Base-by-base conservation (phyloP, 192 early-diverging fungal genomes). In the Irineochytrium annulatum region DNA sequence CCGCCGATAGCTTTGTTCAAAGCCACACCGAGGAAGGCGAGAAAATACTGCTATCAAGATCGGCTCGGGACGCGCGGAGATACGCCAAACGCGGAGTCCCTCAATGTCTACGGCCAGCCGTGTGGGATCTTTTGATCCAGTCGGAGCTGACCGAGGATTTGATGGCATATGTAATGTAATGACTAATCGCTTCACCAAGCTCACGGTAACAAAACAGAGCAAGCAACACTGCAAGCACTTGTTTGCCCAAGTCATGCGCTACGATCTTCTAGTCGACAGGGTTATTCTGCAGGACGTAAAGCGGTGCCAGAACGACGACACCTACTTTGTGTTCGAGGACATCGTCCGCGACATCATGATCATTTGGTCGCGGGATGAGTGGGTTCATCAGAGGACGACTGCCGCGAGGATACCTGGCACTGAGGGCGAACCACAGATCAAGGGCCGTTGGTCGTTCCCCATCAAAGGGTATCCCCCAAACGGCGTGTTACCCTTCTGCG, bases 241-340 rank as follows among this genome's bases (percentile, higher is more conserved):
- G 30, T 73, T 65, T 52, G 52, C 60, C 5, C 43, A 57, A 30
- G 35, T 82, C 3, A 49, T 66, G 14, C 43, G 35, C 26, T 61
- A 72, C 62, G 74, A 75, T 27, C 64, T 81, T 14, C 43, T 82
- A 14, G 44, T 71, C 20, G 81, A 83, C 57, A 55, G 62, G 30
- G 37, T 83, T 26, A 26, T 83, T 26, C 66, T 66, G 5, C 27
- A 27, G 0, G 81, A 83, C 63, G 67, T 57, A n/a, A 63, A 69
- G 34, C 72, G 69, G 19, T 75, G 67, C 52, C 72, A 68, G 35
- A 80, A 77, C 34, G 81, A 83, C 53, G 81, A 83, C 59, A 54
- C 62, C 0, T 82, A 68, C 52, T 83, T 83, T 70, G 76, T 83
- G 1, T 83, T 83, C 71, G 81, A 83, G 54, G 81, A 83, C 31